phyloP scores from a whole-genome alignment of 768 basidiomycete species.

The Royoungia palumana region DNA sequence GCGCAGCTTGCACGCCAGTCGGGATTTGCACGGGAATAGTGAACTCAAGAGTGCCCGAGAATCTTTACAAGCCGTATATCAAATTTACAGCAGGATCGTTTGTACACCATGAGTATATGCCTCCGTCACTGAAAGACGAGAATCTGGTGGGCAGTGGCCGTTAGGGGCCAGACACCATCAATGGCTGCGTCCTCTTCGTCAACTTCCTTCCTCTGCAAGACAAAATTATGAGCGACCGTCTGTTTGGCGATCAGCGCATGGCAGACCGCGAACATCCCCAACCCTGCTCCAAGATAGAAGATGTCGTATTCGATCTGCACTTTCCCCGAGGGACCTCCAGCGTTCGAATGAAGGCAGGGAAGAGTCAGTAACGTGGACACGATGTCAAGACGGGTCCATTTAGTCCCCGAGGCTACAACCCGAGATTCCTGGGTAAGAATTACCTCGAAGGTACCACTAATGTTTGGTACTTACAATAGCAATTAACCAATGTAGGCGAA shows the following conservation, averaged over 20 bases:
- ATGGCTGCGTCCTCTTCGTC: constrained; percentile 27
- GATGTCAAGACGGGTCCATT: constrained; percentile 28
- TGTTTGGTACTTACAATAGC: constrained; percentile 16
- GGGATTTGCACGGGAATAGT: not conserved
- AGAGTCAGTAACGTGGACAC: constrained; percentile 23
- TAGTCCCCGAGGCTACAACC: constrained; percentile 16
- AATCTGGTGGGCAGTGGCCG: constrained; percentile 30
- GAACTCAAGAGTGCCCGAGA: not conserved
- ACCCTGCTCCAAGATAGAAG: constrained; percentile 24
- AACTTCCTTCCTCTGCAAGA: constrained; percentile 29
- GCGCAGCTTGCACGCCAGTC: not conserved
- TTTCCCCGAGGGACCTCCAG: not conserved
- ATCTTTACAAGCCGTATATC: not conserved
- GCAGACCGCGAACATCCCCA: constrained; percentile 30
- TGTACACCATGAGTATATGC: not conserved
- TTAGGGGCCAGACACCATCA: constrained; percentile 30
- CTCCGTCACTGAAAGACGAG: constrained; percentile 21
- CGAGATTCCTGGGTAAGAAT: not conserved
- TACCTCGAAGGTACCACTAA: not conserved
- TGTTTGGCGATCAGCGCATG: constrained; percentile 12
- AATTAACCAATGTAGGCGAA: not conserved
- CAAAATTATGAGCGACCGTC: constrained; percentile 28
- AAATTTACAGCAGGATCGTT: no score
- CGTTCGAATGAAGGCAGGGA: constrained; percentile 23
- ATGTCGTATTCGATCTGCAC: constrained; percentile 29